These are phyloP conservation scores for Moelleriella libera DNA, from an alignment of 2,329 filamentous ascomycete species.

Conservation along the genomic window DNA sequence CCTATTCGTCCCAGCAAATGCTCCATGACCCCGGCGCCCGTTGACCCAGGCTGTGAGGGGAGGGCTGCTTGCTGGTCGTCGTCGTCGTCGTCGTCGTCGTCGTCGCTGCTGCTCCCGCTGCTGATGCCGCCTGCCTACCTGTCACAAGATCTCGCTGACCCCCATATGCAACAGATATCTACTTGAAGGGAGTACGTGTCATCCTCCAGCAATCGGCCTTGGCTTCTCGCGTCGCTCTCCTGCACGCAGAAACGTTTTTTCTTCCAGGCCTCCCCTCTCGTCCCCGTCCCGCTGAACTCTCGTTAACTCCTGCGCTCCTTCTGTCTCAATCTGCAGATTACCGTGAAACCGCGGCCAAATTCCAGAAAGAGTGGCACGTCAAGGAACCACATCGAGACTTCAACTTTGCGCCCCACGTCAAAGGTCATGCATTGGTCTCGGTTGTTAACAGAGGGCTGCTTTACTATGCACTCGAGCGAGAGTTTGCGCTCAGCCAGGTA, in stretches of 20 bases:
- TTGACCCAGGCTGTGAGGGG: too few relatives aligned
- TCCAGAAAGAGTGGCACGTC: conserved; percentile 55
- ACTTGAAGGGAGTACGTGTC: conserved; percentile 43
- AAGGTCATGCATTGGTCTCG: conserved; percentile 48
- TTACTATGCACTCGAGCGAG: conserved; percentile 44
- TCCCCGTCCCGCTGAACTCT: too few relatives aligned
- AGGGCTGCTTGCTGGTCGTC: too few relatives aligned
- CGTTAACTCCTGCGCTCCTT: background rate
- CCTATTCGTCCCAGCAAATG: too few relatives aligned
- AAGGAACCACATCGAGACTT: conserved; percentile 47
- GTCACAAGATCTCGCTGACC: too few relatives aligned
- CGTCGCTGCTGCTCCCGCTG: background rate
- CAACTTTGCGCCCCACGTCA: conserved; percentile 49
- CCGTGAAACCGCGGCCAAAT: conserved; percentile 51
- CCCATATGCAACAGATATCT: too few relatives aligned
- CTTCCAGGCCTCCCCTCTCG: too few relatives aligned
- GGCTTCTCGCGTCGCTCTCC: too few relatives aligned
- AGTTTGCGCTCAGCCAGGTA: conserved; percentile 38
- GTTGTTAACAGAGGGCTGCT: conserved; percentile 49
- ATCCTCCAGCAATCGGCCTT: background rate
- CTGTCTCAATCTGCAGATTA: conserved; percentile 34
- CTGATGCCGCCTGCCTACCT: too few relatives aligned
- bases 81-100: conserved; percentile 2
- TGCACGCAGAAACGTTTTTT: too few relatives aligned
- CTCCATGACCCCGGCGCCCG: too few relatives aligned